Evolutionary conservation across 306 rosid species (phyloP).

Genomic region (Malus sieversii): DNA sequence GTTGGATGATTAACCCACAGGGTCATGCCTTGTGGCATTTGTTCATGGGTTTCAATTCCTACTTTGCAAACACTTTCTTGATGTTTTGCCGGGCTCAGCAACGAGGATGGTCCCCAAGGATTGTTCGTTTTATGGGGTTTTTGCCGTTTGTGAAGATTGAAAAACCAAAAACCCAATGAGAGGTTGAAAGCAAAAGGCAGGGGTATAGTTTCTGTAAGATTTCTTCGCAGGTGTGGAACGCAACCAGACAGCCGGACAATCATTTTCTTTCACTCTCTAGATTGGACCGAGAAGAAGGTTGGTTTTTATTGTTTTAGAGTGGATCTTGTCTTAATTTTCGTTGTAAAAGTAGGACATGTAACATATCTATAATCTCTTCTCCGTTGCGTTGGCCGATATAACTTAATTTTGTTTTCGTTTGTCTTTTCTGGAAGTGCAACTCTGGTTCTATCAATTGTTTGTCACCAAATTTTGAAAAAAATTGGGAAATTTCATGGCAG

Average conservation of each 20-base stretch:
- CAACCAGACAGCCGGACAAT: conserved; percentile 14
- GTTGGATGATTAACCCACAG: conserved; percentile 60
- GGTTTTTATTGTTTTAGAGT: neutral
- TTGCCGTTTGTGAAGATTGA: conserved; percentile 73
- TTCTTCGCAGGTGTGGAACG: conserved; percentile 16
- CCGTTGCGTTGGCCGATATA: neutral
- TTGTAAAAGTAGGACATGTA: conserved; percentile 39
- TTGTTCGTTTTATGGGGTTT: conserved; percentile 49
- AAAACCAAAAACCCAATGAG: conserved; percentile 62
- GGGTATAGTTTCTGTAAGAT: conserved; percentile 19
- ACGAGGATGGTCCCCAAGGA: conserved; percentile 59
- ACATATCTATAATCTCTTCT: conserved; percentile 26
- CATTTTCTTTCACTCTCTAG: conserved; percentile 8
- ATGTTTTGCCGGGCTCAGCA: conserved; percentile 94
- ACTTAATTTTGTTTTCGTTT: neutral
- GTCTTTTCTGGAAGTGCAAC: no score
- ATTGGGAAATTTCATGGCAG: neutral
- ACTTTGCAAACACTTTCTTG: conserved; percentile 76
- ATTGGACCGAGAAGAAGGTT: conserved; percentile 16
- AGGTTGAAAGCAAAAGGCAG: conserved; percentile 11
- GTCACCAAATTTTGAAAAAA: neutral
- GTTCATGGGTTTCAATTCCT: conserved; percentile 66
- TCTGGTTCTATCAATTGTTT: neutral
- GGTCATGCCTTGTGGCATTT: conserved; percentile 89
- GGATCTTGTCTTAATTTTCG: conserved; percentile 11